Percentiles rank a stretch among this genome's conserved stretches.
Conservation (phyloP, 202 grass and related monocot species). For the Panicum hallii region DNA sequence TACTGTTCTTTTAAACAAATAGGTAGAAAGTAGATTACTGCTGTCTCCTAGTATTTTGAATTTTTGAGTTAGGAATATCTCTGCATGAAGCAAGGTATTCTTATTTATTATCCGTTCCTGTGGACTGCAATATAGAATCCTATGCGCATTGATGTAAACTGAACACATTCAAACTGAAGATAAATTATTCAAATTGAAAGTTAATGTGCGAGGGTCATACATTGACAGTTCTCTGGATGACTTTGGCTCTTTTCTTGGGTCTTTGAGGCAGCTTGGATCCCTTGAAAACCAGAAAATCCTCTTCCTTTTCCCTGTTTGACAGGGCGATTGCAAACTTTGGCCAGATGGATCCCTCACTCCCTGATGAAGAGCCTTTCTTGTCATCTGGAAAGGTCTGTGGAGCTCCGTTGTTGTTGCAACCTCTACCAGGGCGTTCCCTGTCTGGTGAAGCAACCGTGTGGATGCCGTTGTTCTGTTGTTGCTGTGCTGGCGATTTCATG, state of each 20-base stretch:
- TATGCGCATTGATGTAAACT: constrained; percentile 24
- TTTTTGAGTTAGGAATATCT: constrained; percentile 42
- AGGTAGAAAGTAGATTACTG: background rate
- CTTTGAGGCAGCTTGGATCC: constrained; percentile 91
- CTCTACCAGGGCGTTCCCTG: constrained; percentile 39
- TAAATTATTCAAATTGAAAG: constrained; percentile 29
- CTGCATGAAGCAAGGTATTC: constrained; percentile 31
- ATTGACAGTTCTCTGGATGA: constrained; percentile 82
- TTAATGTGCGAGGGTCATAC: constrained; percentile 53
- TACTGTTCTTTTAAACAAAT: constrained; percentile 12
- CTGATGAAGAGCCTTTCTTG: constrained; percentile 80
- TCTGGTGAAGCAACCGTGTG: constrained; percentile 44
- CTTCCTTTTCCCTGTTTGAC: constrained; percentile 93
- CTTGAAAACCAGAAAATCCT: constrained; percentile 89
- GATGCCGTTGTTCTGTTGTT: constrained; percentile 55
- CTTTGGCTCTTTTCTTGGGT: constrained; percentile 89
- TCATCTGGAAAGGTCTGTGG: constrained; percentile 56
- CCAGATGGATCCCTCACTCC: constrained; percentile 81
- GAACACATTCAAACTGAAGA: background rate
- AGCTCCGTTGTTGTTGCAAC: constrained; percentile 50
- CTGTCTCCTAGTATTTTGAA: constrained; percentile 1
- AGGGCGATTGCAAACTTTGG: constrained; percentile 71
- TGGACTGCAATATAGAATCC: constrained; percentile 25
- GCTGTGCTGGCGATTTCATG: constrained; percentile 59
- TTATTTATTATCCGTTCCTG: constrained; percentile 27